Base-by-base conservation (phyloP, 192 early-diverging fungal genomes). In the Coemansia erecta region DNA sequence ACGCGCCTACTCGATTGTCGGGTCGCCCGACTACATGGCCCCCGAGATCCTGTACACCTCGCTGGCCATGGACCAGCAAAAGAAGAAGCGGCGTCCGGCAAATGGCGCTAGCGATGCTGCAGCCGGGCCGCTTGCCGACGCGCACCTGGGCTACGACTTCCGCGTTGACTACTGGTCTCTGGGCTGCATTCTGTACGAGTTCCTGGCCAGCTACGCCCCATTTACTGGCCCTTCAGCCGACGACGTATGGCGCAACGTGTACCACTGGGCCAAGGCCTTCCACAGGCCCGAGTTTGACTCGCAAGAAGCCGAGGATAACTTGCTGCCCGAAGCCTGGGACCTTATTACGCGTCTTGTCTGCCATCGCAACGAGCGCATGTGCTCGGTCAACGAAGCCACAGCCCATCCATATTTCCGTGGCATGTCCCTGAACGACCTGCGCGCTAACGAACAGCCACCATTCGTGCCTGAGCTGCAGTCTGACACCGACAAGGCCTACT, bases 11-110 rank as follows among this genome's bases (percentile, higher is more conserved):
- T 91, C 90, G 0, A 84, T 94, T 45, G 94, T 95, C 8, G 94
- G 94, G 8, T 87, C 86, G 28, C 92, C 92, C 37, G 92, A 95
- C 72, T 95, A 95, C 83, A 95, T 95, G 92, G 92, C 92, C 8
- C 90, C 91, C 9, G 94, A 95, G 68, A 86, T 94, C 18, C 78
- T 95, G 31, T 78, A 68, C 53, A 81, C 81, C 13, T 77, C 75
- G 44, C 62, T 76, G 56, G 79, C 63, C 15, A 73, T 79, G 55
- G 68, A 69, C 60, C 66, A 72, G 49, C 61, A 73, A 40, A 72
- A 68, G 42, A 69, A 73, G 63, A 61, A 60, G 40, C 50, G 61
- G 58, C 44, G 44, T 21, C 44, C n/a, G n/a, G 54, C 46, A 35
- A 54, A 28, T n/a, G 37, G 41, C 53, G 37, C 47, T 15, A 59